Evolutionary conservation across 495 filamentous ascomycete genomes (phyloP).

Genomic region (Neurospora sp.): DNA sequence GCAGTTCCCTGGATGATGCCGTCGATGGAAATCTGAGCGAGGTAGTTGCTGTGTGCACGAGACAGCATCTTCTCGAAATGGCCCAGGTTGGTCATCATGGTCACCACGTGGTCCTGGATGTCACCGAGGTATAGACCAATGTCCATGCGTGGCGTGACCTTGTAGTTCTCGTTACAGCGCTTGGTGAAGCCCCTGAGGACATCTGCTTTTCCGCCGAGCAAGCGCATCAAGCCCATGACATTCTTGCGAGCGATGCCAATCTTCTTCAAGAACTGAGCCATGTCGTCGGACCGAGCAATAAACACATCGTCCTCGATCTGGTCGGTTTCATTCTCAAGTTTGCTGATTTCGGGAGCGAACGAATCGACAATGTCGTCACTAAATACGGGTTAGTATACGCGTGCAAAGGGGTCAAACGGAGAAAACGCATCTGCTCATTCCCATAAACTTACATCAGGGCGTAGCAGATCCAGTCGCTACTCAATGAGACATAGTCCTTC

Average conservation of each 20-base stretch:
- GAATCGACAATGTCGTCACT: slow-evolving; percentile 95
- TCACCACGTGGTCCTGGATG: slow-evolving; percentile 98
- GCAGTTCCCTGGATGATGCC: slow-evolving; percentile 71
- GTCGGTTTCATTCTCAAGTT: slow-evolving; percentile 81
- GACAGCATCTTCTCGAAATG: slow-evolving; percentile 98
- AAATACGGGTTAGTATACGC: slow-evolving; percentile 13
- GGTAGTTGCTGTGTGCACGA: slow-evolving; percentile 89
- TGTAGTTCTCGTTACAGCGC: slow-evolving; percentile 93
- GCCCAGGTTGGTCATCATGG: slow-evolving; percentile 91
- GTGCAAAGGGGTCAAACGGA: not conserved
- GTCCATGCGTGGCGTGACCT: slow-evolving; percentile 86
- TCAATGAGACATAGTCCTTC: slow-evolving; percentile 85
- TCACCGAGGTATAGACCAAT: slow-evolving; percentile 93
- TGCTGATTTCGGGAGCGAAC: slow-evolving; percentile 79
- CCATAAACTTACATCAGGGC: slow-evolving; percentile 71
- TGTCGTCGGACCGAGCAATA: slow-evolving; percentile 80
- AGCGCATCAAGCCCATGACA: slow-evolving; percentile 84
- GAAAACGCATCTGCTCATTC: not conserved
- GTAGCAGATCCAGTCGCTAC: slow-evolving; percentile 98
- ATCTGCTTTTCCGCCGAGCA: slow-evolving; percentile 92
- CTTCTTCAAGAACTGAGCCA: slow-evolving; percentile 69
- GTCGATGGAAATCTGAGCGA: slow-evolving; percentile 89
- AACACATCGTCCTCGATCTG: slow-evolving; percentile 92
- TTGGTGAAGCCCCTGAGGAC: slow-evolving; percentile 96
- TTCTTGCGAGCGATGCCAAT: slow-evolving; percentile 89